Base-by-base conservation (phyloP, 805 yeast genomes). In the Zygoascus ofunaensis region DNA sequence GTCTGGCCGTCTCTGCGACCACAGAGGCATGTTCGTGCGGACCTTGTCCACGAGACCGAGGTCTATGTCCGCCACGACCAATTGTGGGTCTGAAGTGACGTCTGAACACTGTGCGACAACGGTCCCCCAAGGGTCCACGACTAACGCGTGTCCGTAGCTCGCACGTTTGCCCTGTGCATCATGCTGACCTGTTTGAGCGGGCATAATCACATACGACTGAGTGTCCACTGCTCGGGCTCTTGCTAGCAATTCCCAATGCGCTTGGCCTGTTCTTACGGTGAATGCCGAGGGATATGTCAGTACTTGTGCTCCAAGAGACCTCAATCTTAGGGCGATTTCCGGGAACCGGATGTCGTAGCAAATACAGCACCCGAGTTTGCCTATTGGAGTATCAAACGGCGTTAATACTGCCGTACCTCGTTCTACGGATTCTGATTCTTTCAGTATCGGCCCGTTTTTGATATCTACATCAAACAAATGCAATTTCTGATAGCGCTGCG, bases 91-190 rank as follows among this genome's bases (percentile, higher is more conserved):
- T 17, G 64, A 68, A 5, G 58, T 63, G 8, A 68, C 57, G 51
- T 73, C 79, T 18, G 74, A 64, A 22, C 72, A 70, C 48, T 77
- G 74, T 1, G 85, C 81, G 3, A 90, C 48, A 1, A 87, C 70
- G 0, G 76, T 70, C 0, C 97, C 98, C 87, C 94, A 85, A 0
- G 98, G 97, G 52, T 84, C 90, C n/a, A 90, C 74, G 3, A 87
- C 79, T 50, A 87, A 68, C 0, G 94, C 73, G 55, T 87, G 90
- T 0, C 98, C 98, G 64, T 79, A 90, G 49, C 95, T 83, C 45
- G 76, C 72, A 45, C 97, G 68, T 45, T 69, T 71, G 17, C 66
- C 66, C 41, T 54, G 62, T 0, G 76, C 70, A 46, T 79, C 77
- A 59, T 87, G 96, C 34, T 64, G 62, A 2, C 97, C 97, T 45